Conservation (phyloP, 2,329 filamentous ascomycete species). For the Fusarium brachygibbosum region DNA sequence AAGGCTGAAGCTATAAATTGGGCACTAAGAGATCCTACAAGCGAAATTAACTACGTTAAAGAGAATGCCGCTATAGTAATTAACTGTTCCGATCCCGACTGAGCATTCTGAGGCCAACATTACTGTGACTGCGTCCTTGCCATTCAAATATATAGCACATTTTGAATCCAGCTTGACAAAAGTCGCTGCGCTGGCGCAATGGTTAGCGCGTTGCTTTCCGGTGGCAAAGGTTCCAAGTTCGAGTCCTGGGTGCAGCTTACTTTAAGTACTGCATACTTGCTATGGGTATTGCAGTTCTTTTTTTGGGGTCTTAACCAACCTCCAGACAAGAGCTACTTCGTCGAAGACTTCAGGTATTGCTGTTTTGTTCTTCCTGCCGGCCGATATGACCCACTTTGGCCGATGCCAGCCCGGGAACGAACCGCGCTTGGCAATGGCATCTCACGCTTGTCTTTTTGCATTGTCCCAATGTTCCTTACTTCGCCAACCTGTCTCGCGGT, state of each 20-base stretch:
- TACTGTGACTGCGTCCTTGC: too few species aligned
- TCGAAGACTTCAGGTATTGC: too few species aligned
- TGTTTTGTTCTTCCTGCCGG: not conserved
- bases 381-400: not conserved
- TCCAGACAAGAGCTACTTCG: too few species aligned
- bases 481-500: not conserved
- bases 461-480: not conserved
- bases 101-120: too few species aligned
- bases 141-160: not conserved
- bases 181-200: slow-evolving; percentile 43
- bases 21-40: not conserved
- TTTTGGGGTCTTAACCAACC: not conserved
- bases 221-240: slow-evolving; percentile 55
- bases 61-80: too few species aligned
- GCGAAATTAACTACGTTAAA: too few species aligned
- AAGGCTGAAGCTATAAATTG: not conserved
- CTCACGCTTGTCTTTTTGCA: not conserved
- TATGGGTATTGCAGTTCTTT: not conserved
- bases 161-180: not conserved
- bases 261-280: not conserved
- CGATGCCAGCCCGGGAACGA: not conserved
- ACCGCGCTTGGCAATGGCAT: not conserved
- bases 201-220: slow-evolving; percentile 53
- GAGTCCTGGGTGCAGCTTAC: slow-evolving; percentile 49
- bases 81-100: too few species aligned